A percentile compares a stretch with the other conserved stretches of the same genome.
phyloP scores from a whole-genome alignment of 768 basidiomycete species.

The Naematelia aurantialba region DNA sequence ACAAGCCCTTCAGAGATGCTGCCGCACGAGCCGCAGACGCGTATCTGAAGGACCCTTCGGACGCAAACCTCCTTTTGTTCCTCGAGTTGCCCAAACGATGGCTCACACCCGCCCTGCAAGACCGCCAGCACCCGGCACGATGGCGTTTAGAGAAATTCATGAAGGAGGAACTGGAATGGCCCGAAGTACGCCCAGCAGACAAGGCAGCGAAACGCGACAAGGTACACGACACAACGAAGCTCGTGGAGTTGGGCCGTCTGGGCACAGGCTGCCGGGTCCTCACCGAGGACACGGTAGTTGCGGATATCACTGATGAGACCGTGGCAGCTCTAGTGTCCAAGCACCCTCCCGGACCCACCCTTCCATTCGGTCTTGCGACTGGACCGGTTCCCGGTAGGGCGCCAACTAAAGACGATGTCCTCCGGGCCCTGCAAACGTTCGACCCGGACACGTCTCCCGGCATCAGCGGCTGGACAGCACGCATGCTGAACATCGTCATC shows the following conservation, averaged over 20 bases:
- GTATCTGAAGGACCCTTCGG: background rate
- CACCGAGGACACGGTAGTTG: background rate
- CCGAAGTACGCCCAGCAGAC: no score
- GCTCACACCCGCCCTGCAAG: background rate
- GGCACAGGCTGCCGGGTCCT: no score
- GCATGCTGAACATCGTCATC: background rate
- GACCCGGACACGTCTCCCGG: conserved; percentile 8
- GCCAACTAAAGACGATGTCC: conserved; percentile 1
- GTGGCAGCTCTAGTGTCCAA: background rate
- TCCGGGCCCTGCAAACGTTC: conserved; percentile 4
- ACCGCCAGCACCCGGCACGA: no score
- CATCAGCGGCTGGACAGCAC: background rate
- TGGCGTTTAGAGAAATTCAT: no score
- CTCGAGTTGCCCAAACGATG: conserved; percentile 1
- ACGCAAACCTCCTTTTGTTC: background rate
- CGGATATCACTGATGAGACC: background rate
- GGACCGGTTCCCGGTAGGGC: no score
- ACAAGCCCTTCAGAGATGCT: conserved; percentile 4
- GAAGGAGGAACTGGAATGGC: no score
- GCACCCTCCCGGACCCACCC: conserved; percentile 3
- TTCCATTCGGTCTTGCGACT: no score
- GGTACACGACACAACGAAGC: no score
- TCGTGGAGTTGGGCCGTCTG: conserved; percentile 1
- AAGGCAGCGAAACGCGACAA: no score
- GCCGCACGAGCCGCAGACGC: background rate